Base-by-base conservation (phyloP, 768 basidiomycete genomes). In the Chalciporus chontae region DNA sequence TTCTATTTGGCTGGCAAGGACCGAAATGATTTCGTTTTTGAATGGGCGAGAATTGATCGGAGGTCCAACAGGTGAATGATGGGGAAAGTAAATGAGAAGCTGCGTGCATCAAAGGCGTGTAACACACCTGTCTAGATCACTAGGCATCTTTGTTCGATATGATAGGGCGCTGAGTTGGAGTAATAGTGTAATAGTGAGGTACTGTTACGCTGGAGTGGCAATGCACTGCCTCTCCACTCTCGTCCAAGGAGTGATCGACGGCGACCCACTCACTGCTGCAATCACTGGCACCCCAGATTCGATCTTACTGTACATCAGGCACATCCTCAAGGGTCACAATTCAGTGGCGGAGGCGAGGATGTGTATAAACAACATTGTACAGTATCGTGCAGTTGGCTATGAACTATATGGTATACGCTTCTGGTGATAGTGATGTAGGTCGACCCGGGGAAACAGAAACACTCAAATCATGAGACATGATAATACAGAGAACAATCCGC, bases 1-100 rank as follows among this genome's bases (percentile, higher is more conserved):
- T 56, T 86, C 91, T 52, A 98, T 97, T 76, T 97, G 94, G 65
- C 94, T 96, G 69, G 46, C 42, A 50, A 48, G 36, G 54, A 43
- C 47, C 54, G 50, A 39, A 53, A 60, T 43, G 50, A 48, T 37
- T 26, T n/a, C n/a, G 9, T 42, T 51, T 36, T 60, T 38, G 54
- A 56, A 53, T 32, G 19, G 45, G 46, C 40, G 46, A 47, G 49
- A 37, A 52, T 60, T 65, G 65, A 66, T 59, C 62, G 59, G 65
- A 54, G 45, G 57, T 49, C 43, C 21, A n/a, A 50, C 29, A 49
- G 48, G 41, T n/a, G 29, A 50, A 59, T 65, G 57, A 63, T 62
- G 63, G 53, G 13, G 18, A 45, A 32, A 31, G 44, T 52, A 40
- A 36, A 52, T 64, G 50, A 62, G 57, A 51, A 48, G 43, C 40